Evolutionary conservation across 2,329 filamentous ascomycete genomes (phyloP).

Genomic region (Xylariaceae sp.): DNA sequence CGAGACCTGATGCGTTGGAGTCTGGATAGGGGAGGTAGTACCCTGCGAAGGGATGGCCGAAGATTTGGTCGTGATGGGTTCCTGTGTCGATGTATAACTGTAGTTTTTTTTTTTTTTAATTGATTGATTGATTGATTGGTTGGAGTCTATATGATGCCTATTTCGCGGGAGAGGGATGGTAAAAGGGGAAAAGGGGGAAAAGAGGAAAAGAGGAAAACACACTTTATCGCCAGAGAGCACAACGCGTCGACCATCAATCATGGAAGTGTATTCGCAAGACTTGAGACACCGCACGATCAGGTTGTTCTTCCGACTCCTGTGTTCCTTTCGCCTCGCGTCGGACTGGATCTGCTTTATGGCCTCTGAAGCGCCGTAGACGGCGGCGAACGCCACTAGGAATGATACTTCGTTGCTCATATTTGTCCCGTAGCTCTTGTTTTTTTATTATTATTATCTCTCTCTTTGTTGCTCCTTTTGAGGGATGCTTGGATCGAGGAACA

Average conservation of each 20-base stretch:
- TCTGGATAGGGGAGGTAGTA: constrained; percentile 54
- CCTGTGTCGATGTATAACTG: constrained; percentile 45
- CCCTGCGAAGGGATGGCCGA: constrained; percentile 49
- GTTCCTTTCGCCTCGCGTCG: constrained; percentile 42
- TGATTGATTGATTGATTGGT: no score
- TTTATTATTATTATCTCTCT: background rate
- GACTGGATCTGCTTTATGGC: constrained; percentile 43
- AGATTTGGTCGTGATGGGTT: constrained; percentile 26
- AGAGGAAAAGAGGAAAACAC: background rate
- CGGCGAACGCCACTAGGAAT: constrained; percentile 37
- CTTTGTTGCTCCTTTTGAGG: background rate
- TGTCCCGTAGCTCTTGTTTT: background rate
- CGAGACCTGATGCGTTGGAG: constrained; percentile 38
- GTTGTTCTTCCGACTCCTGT: constrained; percentile 44
- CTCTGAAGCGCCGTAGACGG: constrained; percentile 42
- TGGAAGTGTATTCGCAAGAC: constrained; percentile 38
- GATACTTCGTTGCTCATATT: constrained; percentile 27
- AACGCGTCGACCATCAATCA: constrained; percentile 41
- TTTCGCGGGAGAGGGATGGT: background rate
- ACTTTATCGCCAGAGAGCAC: constrained; percentile 42
- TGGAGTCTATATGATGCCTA: no score
- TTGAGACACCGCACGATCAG: constrained; percentile 43
- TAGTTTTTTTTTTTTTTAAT: background rate
- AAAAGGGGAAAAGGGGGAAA: background rate
- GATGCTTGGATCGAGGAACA: no score